phyloP scores from a whole-genome alignment of 2,329 filamentous ascomycete genomes.

The Fusarium secorum region DNA sequence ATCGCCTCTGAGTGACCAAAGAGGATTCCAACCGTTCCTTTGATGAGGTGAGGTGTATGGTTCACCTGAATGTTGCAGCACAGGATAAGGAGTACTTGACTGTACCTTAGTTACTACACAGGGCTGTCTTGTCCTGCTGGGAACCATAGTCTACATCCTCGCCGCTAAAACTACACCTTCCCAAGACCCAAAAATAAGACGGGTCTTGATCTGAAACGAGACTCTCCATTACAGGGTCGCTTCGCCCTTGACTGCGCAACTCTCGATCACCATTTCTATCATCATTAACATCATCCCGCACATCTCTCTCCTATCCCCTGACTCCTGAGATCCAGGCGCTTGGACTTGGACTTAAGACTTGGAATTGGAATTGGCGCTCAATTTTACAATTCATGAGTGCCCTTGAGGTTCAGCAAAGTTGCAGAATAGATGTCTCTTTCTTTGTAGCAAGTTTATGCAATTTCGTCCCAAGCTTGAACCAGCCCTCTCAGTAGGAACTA shows the following conservation, averaged over 20 bases:
- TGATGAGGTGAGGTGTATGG: constrained; percentile 7
- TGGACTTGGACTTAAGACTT: background rate
- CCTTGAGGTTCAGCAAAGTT: background rate
- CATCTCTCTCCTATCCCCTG: constrained; percentile 21
- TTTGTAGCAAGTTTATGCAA: background rate
- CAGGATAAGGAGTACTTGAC: background rate
- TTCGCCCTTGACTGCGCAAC: constrained; percentile 19
- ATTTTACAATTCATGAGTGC: background rate
- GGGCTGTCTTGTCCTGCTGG: background rate
- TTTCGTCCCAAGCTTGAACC: background rate
- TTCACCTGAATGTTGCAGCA: constrained; percentile 38
- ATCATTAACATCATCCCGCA: constrained; percentile 8
- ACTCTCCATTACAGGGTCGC: constrained; percentile 30
- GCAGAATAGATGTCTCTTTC: background rate
- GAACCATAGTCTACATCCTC: background rate
- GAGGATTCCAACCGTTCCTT: constrained; percentile 20
- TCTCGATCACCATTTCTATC: constrained; percentile 2
- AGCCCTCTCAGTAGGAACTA: background rate
- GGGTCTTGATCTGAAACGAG: constrained; percentile 38
- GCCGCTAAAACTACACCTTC: constrained; percentile 6
- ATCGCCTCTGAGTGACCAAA: constrained; percentile 18
- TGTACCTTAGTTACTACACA: background rate
- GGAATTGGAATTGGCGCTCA: background rate
- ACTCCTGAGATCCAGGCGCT: constrained; percentile 14
- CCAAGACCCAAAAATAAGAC: constrained; percentile 9